These are phyloP conservation scores for Malassezia brasiliensis DNA, from an alignment of 1,284 basidiomycete genomes.

Conservation along the genomic window DNA sequence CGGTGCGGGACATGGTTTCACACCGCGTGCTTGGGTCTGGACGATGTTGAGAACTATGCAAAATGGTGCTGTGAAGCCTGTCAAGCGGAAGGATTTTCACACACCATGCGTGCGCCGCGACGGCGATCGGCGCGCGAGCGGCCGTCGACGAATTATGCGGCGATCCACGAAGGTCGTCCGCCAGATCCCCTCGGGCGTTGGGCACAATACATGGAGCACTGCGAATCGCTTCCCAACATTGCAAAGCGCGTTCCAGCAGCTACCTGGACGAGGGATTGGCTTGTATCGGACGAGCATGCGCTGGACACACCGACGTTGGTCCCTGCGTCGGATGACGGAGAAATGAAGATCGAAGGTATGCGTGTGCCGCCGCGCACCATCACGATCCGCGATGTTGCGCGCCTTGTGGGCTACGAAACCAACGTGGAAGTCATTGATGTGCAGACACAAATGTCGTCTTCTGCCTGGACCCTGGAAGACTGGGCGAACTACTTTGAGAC, in stretches of 20 bases:
- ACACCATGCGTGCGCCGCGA: constrained; percentile 20
- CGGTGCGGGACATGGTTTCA: constrained; percentile 36
- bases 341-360: constrained; percentile 53
- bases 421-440: constrained; percentile 46
- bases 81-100: constrained; percentile 13
- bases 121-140: constrained; percentile 25
- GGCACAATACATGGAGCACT: constrained; percentile 22
- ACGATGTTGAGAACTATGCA: constrained; percentile 25
- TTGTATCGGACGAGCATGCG: constrained; percentile 20
- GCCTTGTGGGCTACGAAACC: constrained; percentile 55
- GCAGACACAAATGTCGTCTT: constrained; percentile 46
- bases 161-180: constrained; percentile 34
- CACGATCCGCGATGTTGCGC: constrained; percentile 67
- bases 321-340: constrained; percentile 8
- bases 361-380: constrained; percentile 64
- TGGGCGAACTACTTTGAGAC: constrained; percentile 80
- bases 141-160: constrained; percentile 31
- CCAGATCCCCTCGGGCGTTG: constrained; percentile 31
- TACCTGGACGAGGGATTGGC: constrained; percentile 35
- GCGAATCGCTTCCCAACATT: constrained; percentile 19
- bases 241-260: constrained; percentile 24
- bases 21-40: constrained; percentile 27
- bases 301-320: constrained; percentile 25
- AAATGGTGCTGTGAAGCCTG: constrained; percentile 34
- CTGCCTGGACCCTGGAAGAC: constrained; percentile 68